Evolutionary conservation across 1,139 yeast species (phyloP), one percentile per base, ranked within the genome.

Genomic region (Candida tunisiensis): DNA sequence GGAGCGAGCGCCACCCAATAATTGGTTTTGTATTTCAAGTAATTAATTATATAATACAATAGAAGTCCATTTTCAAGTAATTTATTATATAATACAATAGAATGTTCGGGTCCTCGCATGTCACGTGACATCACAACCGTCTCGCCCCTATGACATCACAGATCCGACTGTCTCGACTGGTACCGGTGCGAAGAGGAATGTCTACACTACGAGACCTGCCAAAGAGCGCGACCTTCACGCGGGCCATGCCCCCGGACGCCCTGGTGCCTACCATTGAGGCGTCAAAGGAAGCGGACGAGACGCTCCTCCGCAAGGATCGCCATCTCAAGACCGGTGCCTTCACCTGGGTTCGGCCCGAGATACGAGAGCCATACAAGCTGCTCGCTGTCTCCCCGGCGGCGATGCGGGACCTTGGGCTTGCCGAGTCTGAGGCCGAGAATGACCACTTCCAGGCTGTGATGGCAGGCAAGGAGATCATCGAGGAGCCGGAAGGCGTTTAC

Each of bases 331-430:
- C 54, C 6, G 93, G 93, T 3, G 72, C 73, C 19, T 88, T 62
- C 43, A 69, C 88, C 3, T 82, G 65, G 57, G 62, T 74, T 1
- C 41, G 64, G 6, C 94, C 93, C 1, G 78, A 72, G 27, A 28
- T 20, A 25, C 36, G 37, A 16, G 31, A 31, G 23, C 57, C 57
- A 28, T 70, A 71, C 42, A 49, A 57, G 36, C 65, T 71, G 34
- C 42, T 83, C 16, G 54, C 73, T 12, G 65, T 73, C 0, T 74
- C 88, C 17, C 62, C 62, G 0, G 51, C 52, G 1, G 92, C 92
- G 0, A 41, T 82, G 28, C 41, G 45, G 2, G 83, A 75, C 31
- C 54, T 79, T 31, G 75, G 74, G 1, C 45, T 79, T 22, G 60
- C 57, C 23, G 16, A 41, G 15, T 33, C 33, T 8, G 65, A 62